A percentile compares a stretch with the other conserved stretches of the same genome.
phyloP scores from a whole-genome alignment of 345 rosid species.

The Ceriops decandra region DNA sequence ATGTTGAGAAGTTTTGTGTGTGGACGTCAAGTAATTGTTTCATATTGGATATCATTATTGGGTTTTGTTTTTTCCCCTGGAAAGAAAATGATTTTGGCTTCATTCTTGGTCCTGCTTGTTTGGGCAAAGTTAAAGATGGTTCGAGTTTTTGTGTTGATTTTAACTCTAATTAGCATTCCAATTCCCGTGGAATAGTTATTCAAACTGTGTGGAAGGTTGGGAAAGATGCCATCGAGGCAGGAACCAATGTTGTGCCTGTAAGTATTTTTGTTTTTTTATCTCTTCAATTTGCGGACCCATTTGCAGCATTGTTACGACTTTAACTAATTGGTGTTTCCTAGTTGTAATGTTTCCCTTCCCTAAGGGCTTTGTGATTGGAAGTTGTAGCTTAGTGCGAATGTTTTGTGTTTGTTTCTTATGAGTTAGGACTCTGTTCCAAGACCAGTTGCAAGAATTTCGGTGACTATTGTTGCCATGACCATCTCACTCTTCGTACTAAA shows the following conservation, averaged over 20 bases:
- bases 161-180: slow-evolving; percentile 6
- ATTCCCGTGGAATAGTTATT: slow-evolving; percentile 39
- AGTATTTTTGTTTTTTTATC: slow-evolving; percentile 27
- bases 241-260: slow-evolving; percentile 81
- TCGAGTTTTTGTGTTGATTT: not conserved
- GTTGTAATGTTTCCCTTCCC: too few species aligned
- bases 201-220: slow-evolving; percentile 80
- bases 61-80: not conserved
- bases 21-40: too few species aligned
- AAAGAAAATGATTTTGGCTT: not conserved
- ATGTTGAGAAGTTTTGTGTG: not conserved
- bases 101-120: slow-evolving; percentile 9
- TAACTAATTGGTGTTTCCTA: too few species aligned
- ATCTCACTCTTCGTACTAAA: slow-evolving; percentile 46
- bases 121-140: not conserved
- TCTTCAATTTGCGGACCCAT: not conserved
- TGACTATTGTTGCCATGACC: slow-evolving; percentile 37
- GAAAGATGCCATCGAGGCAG: slow-evolving; percentile 80
- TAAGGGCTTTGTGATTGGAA: not conserved
- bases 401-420: not conserved
- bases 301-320: too few species aligned
- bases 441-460: slow-evolving; percentile 23
- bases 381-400: not conserved
- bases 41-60: too few species aligned
- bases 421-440: slow-evolving; percentile 26